Percentiles rank a stretch among this genome's conserved stretches.
Evolutionary conservation across 2,329 filamentous ascomycete genomes (phyloP).

Genomic region (Colletotrichum tofieldiae): DNA sequence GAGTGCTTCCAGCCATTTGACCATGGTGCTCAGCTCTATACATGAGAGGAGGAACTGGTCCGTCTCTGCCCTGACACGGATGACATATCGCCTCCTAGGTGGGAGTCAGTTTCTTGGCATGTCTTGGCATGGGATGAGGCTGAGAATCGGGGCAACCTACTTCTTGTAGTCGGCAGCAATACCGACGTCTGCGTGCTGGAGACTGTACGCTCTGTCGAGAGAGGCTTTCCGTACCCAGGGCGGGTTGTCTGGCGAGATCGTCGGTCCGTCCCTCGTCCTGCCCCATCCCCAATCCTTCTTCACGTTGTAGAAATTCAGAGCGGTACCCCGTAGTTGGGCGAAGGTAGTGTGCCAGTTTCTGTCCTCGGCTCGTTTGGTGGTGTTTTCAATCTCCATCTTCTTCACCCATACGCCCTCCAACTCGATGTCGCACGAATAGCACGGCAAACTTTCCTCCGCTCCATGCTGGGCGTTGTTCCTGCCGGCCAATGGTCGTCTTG

Average conservation of each 20-base stretch:
- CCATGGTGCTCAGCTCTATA: slow-evolving; percentile 74
- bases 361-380: slow-evolving; percentile 73
- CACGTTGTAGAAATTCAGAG: slow-evolving; percentile 75
- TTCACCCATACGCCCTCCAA: slow-evolving; percentile 72
- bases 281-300: slow-evolving; percentile 72
- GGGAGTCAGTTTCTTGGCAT: slow-evolving; percentile 39
- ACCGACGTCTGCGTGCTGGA: slow-evolving; percentile 83
- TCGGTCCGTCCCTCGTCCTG: slow-evolving; percentile 62
- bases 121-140: slow-evolving; percentile 37
- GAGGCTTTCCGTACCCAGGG: slow-evolving; percentile 68
- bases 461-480: slow-evolving; percentile 40
- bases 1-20: slow-evolving; percentile 78
- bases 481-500: slow-evolving; percentile 45
- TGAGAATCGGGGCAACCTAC: slow-evolving; percentile 57
- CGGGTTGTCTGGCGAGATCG: slow-evolving; percentile 65
- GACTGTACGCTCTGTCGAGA: slow-evolving; percentile 77
- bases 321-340: slow-evolving; percentile 77
- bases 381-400: slow-evolving; percentile 78
- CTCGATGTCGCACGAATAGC: slow-evolving; percentile 70
- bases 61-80: slow-evolving; percentile 80
- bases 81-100: slow-evolving; percentile 72
- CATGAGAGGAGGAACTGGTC: slow-evolving; percentile 83
- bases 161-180: slow-evolving; percentile 82
- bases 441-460: slow-evolving; percentile 63
- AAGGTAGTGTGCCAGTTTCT: slow-evolving; percentile 77